Evolutionary conservation across 148 eudicot genomes (phyloP), one percentile per base, ranked within the genome.

Genomic region (Camellia granthamiana): DNA sequence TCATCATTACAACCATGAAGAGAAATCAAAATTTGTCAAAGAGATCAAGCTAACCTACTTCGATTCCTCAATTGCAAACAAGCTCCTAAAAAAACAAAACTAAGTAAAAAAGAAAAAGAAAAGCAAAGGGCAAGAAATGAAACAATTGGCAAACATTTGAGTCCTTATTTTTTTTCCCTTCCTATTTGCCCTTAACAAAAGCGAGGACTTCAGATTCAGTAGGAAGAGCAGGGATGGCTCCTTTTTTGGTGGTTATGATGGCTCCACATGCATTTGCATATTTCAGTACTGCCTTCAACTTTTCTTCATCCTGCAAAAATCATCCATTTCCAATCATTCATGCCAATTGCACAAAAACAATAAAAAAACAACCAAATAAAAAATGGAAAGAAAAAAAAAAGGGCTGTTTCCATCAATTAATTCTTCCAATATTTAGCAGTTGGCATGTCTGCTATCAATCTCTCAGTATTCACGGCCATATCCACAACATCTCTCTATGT

Each of bases 181-280:
- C 10, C 68, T 69, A 78, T 19, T 70, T 12, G 5, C 83, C 80
- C 16, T 86, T 84, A 10, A 92, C 71, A 19, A 90, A 77, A 62
- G 69, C 69, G 1, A 84, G 86, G 67, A 62, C 97, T 55, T 89
- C 89, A 1, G 84, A 54, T 61, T 77, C 87, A 0, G 89, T 89
- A 16, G 97, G 97, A 16, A 92, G 97, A 12, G 97, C 97, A n/a
- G 94, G 97, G 75, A 92, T 91, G 10, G 94, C 92, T 51, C 94
- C 97, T 79, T 89, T 91, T 82, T 87, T 92, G 67, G 97, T 92
- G 8, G 97, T 89, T 6, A 94, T 92, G 4, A 91, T 92, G 63
- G 97, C 97, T 49, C 97, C 94, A 74, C 97, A 92, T 0, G 97
- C 97, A 30, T 91, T 89, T 69, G 94, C 87, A 55, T 85, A 92